A percentile compares a stretch with the other conserved stretches of the same genome.
phyloP scores from a whole-genome alignment of 202 grass and related monocot genomes.

The Panicum hallii region DNA sequence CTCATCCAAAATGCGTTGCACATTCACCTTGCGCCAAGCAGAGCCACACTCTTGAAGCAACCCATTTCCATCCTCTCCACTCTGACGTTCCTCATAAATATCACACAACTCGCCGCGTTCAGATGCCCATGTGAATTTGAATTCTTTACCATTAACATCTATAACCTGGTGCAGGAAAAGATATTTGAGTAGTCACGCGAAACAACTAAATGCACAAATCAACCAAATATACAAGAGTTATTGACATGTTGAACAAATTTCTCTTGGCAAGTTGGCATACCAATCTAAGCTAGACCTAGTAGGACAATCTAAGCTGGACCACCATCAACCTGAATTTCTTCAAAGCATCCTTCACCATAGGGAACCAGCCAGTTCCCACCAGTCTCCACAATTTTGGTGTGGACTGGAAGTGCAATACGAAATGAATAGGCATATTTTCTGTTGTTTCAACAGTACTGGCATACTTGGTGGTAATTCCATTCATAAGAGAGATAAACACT shows the following conservation, averaged over 20 bases:
- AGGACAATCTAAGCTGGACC: background rate
- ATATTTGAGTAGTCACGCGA: slow-evolving; percentile 7
- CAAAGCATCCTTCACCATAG: background rate
- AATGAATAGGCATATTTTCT: background rate
- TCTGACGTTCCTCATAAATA: slow-evolving; percentile 88
- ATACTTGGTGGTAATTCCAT: slow-evolving; percentile 1
- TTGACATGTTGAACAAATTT: slow-evolving; percentile 24
- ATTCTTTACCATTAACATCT: slow-evolving; percentile 85
- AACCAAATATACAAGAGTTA: slow-evolving; percentile 26
- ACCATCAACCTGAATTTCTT: slow-evolving; percentile 8
- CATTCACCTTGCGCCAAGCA: slow-evolving; percentile 94
- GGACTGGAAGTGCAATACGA: background rate
- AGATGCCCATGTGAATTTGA: slow-evolving; percentile 80
- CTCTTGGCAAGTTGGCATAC: background rate
- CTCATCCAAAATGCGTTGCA: slow-evolving; percentile 97
- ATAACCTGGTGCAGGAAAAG: slow-evolving; percentile 72
- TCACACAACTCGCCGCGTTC: slow-evolving; percentile 88
- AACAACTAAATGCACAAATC: slow-evolving; percentile 26
- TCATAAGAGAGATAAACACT: background rate
- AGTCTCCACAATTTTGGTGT: background rate
- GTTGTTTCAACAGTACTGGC: background rate
- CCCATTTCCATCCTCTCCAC: slow-evolving; percentile 83
- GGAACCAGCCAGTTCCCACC: background rate
- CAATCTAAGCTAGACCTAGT: slow-evolving; percentile 5
- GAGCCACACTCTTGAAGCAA: slow-evolving; percentile 87